Evolutionary conservation across 768 basidiomycete species (phyloP).

Genomic region (Tylopilus sp.): DNA sequence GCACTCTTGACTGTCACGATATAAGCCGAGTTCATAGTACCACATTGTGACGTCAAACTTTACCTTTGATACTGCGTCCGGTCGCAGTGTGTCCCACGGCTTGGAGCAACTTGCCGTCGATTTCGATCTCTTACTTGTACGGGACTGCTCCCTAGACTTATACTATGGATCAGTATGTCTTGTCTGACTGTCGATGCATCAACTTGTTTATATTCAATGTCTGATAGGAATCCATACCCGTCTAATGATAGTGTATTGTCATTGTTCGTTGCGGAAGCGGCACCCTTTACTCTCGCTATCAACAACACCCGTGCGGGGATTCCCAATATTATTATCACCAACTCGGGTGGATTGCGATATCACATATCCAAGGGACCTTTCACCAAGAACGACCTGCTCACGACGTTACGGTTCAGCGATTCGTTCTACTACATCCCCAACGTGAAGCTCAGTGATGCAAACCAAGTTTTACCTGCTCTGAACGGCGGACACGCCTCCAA

Average conservation of each 20-base stretch:
- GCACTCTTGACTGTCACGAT: not conserved
- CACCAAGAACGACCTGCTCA: slow-evolving; percentile 78
- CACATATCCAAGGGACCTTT: slow-evolving; percentile 67
- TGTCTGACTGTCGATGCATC: not conserved
- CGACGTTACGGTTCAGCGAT: slow-evolving; percentile 67
- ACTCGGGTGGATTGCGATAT: slow-evolving; percentile 64
- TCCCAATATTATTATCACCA: slow-evolving; percentile 62
- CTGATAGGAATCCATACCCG: slow-evolving; percentile 54
- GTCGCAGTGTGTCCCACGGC: slow-evolving; percentile 51
- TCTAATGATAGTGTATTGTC: slow-evolving; percentile 59
- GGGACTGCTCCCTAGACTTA: slow-evolving; percentile 78
- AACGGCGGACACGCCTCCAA: too few species aligned
- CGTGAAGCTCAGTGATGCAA: slow-evolving; percentile 49
- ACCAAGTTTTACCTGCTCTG: too few species aligned
- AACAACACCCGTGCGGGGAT: too few species aligned
- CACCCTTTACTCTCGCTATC: slow-evolving; percentile 52
- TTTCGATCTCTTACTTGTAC: slow-evolving; percentile 63
- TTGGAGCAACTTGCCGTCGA: slow-evolving; percentile 48
- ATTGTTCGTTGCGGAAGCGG: slow-evolving; percentile 51
- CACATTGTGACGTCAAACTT: slow-evolving; percentile 52
- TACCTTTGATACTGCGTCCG: slow-evolving; percentile 59
- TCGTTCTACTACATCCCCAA: slow-evolving; percentile 59
- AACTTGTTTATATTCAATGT: not conserved
- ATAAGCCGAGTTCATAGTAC: slow-evolving; percentile 41
- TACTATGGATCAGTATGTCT: slow-evolving; percentile 54